Evolutionary conservation across 2,329 filamentous ascomycete genomes (phyloP).

Genomic region (Xylaria sp.): DNA sequence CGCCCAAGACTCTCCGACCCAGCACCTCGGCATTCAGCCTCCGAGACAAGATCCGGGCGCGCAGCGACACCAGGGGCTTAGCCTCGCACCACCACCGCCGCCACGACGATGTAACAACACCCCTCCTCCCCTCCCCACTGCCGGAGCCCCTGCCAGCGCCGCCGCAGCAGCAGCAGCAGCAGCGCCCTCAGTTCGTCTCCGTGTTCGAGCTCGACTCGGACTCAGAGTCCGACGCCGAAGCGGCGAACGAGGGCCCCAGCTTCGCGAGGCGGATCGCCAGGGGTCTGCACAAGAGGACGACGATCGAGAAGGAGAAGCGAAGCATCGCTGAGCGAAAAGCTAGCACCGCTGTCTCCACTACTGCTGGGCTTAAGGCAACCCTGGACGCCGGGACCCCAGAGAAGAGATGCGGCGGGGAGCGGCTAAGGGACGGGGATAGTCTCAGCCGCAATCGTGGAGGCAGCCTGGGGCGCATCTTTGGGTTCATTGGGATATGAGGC

Average conservation of each 20-base stretch:
- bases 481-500: constrained; percentile 39
- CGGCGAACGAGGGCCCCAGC: constrained; percentile 38
- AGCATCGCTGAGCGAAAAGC: constrained; percentile 32
- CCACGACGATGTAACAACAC: constrained; percentile 28
- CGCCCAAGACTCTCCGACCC: constrained; percentile 38
- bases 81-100: constrained; percentile 20
- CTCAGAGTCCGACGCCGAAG: constrained; percentile 52
- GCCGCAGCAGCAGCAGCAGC: not conserved
- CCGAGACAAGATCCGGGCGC: constrained; percentile 35
- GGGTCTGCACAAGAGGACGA: constrained; percentile 53
- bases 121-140: constrained; percentile 40
- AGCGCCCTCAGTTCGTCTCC: constrained; percentile 49
- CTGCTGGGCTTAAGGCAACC: constrained; percentile 2
- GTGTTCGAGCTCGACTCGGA: constrained; percentile 61
- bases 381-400: not conserved
- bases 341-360: not conserved
- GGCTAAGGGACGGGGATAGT: constrained; percentile 14
- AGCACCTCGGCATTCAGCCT: constrained; percentile 44
- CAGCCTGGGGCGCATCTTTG: constrained; percentile 46
- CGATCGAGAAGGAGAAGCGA: constrained; percentile 45
- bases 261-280: constrained; percentile 56
- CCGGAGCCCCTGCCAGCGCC: constrained; percentile 40
- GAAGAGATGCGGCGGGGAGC: constrained; percentile 9
- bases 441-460: constrained; percentile 43
- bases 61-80: constrained; percentile 14